These are phyloP conservation scores for Spiraea crenata DNA, from an alignment of 331 rosid species.

Conservation along the genomic window DNA sequence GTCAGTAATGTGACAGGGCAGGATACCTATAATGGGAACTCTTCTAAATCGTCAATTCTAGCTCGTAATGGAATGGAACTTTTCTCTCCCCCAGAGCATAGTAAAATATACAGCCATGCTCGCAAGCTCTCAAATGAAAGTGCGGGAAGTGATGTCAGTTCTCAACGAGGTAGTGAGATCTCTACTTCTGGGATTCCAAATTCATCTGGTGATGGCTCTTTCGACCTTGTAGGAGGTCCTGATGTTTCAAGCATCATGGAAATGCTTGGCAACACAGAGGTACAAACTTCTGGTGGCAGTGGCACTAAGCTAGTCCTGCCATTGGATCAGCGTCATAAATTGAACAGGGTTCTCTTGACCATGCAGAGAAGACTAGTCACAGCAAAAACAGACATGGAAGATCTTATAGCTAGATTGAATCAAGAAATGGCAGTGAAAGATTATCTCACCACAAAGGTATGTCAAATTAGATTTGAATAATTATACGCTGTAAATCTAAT, in stretches of 20 bases:
- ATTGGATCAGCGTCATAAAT: constrained; percentile 76
- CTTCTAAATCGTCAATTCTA: constrained; percentile 59
- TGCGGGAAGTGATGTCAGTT: constrained; percentile 82
- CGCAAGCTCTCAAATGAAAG: constrained; percentile 86
- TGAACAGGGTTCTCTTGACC: constrained; percentile 83
- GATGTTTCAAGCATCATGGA: constrained; percentile 53
- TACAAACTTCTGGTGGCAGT: constrained; percentile 52
- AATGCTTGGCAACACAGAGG: constrained; percentile 45
- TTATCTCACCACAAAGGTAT: constrained; percentile 79
- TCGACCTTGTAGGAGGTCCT: constrained; percentile 57
- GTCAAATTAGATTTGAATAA: constrained; percentile 5
- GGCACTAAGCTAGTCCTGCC: constrained; percentile 81
- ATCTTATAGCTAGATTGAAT: constrained; percentile 84
- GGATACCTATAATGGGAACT: constrained; percentile 62
- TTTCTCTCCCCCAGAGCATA: constrained; percentile 65
- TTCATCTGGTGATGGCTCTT: constrained; percentile 68
- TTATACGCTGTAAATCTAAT: background rate
- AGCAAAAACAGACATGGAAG: constrained; percentile 94
- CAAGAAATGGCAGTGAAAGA: constrained; percentile 88
- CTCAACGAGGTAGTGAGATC: constrained; percentile 79
- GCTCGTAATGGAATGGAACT: constrained; percentile 64
- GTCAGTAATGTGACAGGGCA: constrained; percentile 49
- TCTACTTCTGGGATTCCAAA: constrained; percentile 63
- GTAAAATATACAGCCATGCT: constrained; percentile 51
- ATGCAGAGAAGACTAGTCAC: constrained; percentile 87